A percentile compares a stretch with the other conserved stretches of the same genome.
Conservation (phyloP, 2,329 filamentous ascomycete genomes). For the Tolypocladium endophyticum region DNA sequence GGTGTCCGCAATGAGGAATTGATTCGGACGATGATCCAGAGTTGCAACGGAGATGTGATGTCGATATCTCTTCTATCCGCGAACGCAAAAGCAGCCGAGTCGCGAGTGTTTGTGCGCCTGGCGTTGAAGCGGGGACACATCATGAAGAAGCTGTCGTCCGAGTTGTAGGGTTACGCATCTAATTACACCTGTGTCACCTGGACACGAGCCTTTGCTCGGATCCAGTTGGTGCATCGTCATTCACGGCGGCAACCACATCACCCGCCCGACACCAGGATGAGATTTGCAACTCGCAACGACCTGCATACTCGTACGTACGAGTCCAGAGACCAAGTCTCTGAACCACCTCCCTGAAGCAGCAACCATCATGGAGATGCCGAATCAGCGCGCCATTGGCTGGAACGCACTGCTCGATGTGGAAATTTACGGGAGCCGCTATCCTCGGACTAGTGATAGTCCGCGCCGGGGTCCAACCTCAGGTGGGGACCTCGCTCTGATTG, state of each 20-base stretch:
- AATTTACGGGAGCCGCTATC: neutral
- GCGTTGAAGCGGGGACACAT: neutral
- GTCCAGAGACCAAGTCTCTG: neutral
- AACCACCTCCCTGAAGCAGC: neutral
- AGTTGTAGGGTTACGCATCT: neutral
- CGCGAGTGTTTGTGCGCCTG: neutral
- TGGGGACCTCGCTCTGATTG: constrained; percentile 13
- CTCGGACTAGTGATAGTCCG: constrained; percentile 18
- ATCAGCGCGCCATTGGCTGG: neutral
- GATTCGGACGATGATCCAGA: neutral
- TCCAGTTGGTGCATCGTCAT: neutral
- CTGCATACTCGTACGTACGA: neutral
- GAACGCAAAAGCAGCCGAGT: neutral
- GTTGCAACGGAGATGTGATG: neutral
- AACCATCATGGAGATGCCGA: neutral
- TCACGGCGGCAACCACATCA: neutral
- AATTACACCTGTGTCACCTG: neutral
- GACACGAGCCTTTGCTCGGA: neutral
- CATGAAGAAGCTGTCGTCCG: neutral
- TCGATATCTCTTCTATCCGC: neutral
- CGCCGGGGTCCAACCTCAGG: neutral
- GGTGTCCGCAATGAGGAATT: neutral
- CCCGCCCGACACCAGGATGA: neutral
- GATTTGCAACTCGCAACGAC: neutral
- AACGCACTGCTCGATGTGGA: neutral